Base-by-base conservation (phyloP, 352 stramenopile species). In the Globisporangium emineosum region DNA sequence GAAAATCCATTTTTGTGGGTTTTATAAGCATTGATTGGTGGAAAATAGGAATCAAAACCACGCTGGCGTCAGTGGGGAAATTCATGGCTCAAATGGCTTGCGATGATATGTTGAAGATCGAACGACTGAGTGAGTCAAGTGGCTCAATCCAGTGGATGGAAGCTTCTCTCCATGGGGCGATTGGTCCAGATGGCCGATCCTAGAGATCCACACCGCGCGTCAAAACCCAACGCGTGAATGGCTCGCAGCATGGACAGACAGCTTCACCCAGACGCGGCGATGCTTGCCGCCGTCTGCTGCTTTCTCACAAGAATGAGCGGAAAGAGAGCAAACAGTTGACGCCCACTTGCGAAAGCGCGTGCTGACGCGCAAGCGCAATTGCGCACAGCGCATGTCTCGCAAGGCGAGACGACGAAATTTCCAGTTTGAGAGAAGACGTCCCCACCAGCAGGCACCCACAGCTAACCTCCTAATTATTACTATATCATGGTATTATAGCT, bases 1-100 rank as follows among this genome's bases (percentile, higher is more conserved):
- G 12, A 60, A 60, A 60, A 60, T 60, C 55, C 55, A 37, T 33
- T 60, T 60, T 51, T 33, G 33, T 1, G 10, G 12, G 1, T 60
- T n/a, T 50, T 8, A 32, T 12, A 12, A 3, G 5, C 6, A 17
- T 6, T 19, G 23, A 60, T 60, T 60, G 37, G 55, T 17, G 0
- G 33, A 60, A 51, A 60, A 27, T 9, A 2, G 9, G 6, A 27
- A 0, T 15, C 19, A 42, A 55, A 57, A 57, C 51, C 5, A 57
- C 19, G 25, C 55, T 60, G 55, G 23, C 55, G 55, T 51, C 33
- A 60, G 55, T 37, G 12, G 12, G 5, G 13, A 29, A 35, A 60
- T 49, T 51, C 55, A 51, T 60, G 55, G 55, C 55, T 60, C 54
- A 50, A 47, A 35, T 17, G 33, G 21, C 21, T 30, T 35, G 6